Percentiles rank a stretch among this genome's conserved stretches.
Conservation (phyloP, 345 rosid species). For the Eucalyptus cloeziana region DNA sequence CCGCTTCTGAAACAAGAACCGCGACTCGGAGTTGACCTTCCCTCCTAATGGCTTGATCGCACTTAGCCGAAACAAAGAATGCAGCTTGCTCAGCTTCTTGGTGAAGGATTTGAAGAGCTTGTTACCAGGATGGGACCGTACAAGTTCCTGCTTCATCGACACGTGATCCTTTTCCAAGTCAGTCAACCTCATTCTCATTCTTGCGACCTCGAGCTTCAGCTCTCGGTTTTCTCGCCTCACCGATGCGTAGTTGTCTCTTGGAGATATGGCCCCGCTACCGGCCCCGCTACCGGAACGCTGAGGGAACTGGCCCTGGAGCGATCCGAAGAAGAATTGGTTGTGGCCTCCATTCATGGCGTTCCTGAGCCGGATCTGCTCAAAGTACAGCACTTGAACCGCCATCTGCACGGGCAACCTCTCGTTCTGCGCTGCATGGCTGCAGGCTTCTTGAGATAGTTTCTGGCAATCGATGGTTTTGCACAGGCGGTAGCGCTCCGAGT, state of each 20-base stretch:
- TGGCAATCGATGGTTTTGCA: conserved; percentile 94
- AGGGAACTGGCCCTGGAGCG: conserved; percentile 57
- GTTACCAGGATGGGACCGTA: conserved; percentile 53
- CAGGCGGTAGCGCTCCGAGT: conserved; percentile 77
- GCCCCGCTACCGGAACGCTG: conserved; percentile 84
- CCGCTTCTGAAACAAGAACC: conserved; percentile 61
- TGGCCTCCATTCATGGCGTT: conserved; percentile 92
- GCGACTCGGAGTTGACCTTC: conserved; percentile 44
- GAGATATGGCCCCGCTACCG: conserved; percentile 96
- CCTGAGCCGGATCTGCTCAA: conserved; percentile 87
- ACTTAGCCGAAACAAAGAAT: conserved; percentile 53
- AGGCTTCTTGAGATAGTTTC: conserved; percentile 96
- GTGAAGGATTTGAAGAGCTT: conserved; percentile 72
- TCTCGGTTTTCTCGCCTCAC: conserved; percentile 96
- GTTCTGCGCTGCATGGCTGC: conserved; percentile 96
- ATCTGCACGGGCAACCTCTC: conserved; percentile 92
- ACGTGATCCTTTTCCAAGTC: conserved; percentile 95
- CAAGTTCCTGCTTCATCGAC: conserved; percentile 85
- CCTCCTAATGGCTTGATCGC: conserved; percentile 36
- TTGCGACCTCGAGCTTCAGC: conserved; percentile 91
- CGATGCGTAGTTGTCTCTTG: conserved; percentile 91
- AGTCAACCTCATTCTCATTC: conserved; percentile 98
- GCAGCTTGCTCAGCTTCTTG: conserved; percentile 72
- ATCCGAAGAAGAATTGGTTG: conserved; percentile 63
- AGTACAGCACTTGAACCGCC: conserved; percentile 92